Percentiles rank a stretch among this genome's conserved stretches.
phyloP scores from a whole-genome alignment of 1,284 basidiomycete species.

The Stygiomarasmius scandens region DNA sequence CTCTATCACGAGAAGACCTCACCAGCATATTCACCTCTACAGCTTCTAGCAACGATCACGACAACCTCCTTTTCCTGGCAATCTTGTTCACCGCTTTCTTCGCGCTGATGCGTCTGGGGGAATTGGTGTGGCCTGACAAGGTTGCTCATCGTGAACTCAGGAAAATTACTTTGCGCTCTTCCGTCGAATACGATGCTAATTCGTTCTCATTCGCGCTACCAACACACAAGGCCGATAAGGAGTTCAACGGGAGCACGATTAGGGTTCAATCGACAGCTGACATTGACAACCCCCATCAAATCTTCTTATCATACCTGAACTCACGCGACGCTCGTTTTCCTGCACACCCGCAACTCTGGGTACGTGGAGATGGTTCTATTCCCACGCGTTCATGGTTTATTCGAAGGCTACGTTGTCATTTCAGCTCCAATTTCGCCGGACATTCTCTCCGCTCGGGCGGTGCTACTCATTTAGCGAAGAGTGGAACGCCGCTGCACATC shows the following conservation, averaged over 20 bases:
- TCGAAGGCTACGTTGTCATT: conserved; percentile 3
- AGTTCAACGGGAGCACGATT: conserved; percentile 33
- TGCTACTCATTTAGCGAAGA: conserved; percentile 23
- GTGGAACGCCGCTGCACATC: no score
- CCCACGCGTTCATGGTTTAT: conserved; percentile 29
- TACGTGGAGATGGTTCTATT: conserved; percentile 21
- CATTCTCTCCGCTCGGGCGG: conserved; percentile 34
- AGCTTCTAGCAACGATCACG: not conserved
- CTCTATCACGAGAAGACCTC: no score
- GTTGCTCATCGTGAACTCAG: conserved; percentile 17
- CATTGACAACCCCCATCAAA: not conserved
- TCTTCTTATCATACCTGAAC: conserved; percentile 13
- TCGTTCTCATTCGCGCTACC: conserved; percentile 26
- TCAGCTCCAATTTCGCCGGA: conserved; percentile 22
- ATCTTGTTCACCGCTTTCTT: conserved; percentile 24
- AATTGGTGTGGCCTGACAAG: conserved; percentile 19
- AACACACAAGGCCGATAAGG: conserved; percentile 34
- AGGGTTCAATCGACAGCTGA: conserved; percentile 11
- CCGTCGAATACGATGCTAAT: conserved; percentile 12
- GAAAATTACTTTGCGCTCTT: conserved; percentile 9
- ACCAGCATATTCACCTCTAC: no score
- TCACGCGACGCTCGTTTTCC: conserved; percentile 23
- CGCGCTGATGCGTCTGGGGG: conserved; percentile 31
- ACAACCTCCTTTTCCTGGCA: conserved; percentile 20
- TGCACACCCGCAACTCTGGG: conserved; percentile 25